Conservation (phyloP, 306 rosid species). For the Carpinus viminea region DNA sequence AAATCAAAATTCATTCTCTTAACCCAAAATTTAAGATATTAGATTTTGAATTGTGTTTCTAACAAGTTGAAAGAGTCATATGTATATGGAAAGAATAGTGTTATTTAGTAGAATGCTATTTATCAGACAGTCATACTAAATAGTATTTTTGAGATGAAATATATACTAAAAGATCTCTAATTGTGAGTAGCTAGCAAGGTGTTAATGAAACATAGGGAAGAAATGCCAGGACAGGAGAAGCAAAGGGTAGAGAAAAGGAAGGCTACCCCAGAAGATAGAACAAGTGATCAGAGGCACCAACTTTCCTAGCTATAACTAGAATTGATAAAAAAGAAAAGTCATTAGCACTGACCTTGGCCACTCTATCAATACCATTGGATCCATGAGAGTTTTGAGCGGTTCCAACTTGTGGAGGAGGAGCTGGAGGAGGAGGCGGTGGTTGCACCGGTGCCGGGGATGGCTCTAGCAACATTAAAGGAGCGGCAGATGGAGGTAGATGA, state of each 20-base stretch:
- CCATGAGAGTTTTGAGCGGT: constrained; percentile 72
- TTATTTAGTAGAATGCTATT: too few species aligned
- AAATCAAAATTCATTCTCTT: too few species aligned
- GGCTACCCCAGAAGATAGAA: background rate
- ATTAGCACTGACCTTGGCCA: constrained; percentile 56
- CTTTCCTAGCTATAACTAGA: background rate
- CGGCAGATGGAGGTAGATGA: constrained; percentile 14
- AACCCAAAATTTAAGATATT: too few species aligned
- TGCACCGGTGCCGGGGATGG: constrained; percentile 34
- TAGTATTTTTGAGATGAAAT: background rate
- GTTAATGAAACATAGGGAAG: background rate
- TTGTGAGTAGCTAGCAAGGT: background rate
- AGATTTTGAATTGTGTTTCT: too few species aligned
- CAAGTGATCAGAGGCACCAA: background rate
- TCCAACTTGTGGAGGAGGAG: constrained; percentile 32
- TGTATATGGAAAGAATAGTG: too few species aligned
- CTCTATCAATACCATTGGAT: constrained; percentile 69
- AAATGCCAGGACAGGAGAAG: background rate
- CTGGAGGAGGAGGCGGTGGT: constrained; percentile 27
- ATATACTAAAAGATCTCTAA: background rate
- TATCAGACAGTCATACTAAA: too few species aligned
- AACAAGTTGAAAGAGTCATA: too few species aligned
- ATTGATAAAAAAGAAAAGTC: background rate
- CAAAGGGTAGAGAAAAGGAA: background rate
- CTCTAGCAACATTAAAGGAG: constrained; percentile 54